Evolutionary conservation across 208 protist genomes (phyloP), one percentile per base, ranked within the genome.

Genomic region (Kentomonas sorsogonicus): DNA sequence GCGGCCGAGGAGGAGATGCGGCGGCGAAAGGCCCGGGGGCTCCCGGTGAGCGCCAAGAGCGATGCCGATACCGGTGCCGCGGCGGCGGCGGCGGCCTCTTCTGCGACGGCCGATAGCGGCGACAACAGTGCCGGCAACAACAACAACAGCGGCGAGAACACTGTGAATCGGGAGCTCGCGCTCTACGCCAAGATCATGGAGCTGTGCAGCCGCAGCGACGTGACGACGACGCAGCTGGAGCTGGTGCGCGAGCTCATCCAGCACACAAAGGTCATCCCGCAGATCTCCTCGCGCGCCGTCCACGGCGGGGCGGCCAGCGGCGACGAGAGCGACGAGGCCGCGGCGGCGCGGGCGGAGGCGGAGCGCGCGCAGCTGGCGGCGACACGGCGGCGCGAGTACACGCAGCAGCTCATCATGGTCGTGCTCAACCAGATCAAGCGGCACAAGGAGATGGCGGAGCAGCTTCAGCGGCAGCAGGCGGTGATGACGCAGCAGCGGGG

Each of bases 401-500:
- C 69, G 20, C 75, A 83, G 70, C 79, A 87, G 53, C 60, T 83
- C 44, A 69, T 87, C 38, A 58, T 87, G 36, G 66, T 80, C 7
- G 54, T 87, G 23, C 65, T 87, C 25, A 83, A 83, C 46, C 68
- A 79, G 27, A 44, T 87, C 23, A 65, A 64, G 55, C 63, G 81
- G 62, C 54, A 83, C 59, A 83, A 83, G 60, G 20, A 71, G 22
- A 44, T 50, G n/a, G 72, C 79, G 47, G 69, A 47, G 22, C 61
- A 38, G 27, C 55, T 23, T 31, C 59, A 50, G 55, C 30, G 55
- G 57, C 38, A 36, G 15, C 20, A 43, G 41, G 11, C 26, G 13
- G 33, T 9, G 11, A 27, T n/a, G 16, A 27, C 18, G 23, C 5
- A 16, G 26, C 5, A 25, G 29, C 22, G 4, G 15, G 27, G 4